phyloP scores from a whole-genome alignment of 768 basidiomycete species.

The Xanthoconium stramineum region DNA sequence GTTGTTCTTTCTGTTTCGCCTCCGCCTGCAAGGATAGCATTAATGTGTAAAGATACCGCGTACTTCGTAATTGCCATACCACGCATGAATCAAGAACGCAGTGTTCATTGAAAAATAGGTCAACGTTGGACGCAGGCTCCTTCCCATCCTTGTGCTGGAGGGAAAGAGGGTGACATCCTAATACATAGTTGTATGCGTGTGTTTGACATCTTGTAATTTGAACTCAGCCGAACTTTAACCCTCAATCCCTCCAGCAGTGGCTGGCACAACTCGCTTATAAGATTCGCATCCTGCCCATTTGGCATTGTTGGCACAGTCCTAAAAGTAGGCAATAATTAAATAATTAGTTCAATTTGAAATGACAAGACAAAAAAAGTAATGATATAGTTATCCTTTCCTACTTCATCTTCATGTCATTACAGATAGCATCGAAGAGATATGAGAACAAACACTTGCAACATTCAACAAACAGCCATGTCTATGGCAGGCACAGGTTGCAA shows the following conservation, averaged over 20 bases:
- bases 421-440: no score
- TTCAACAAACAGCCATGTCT: no score
- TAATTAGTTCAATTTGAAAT: neutral
- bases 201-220: neutral
- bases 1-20: slow-evolving; percentile 6
- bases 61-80: slow-evolving; percentile 17
- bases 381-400: no score
- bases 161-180: neutral
- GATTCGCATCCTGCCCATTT: no score
- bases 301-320: neutral
- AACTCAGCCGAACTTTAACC: neutral
- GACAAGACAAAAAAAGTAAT: no score
- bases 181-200: neutral
- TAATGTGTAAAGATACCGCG: slow-evolving; percentile 19
- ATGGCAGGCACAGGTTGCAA: no score
- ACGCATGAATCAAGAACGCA: slow-evolving; percentile 7
- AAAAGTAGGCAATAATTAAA: neutral
- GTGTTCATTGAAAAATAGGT: neutral
- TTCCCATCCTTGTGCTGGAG: neutral
- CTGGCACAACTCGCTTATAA: neutral
- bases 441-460: no score
- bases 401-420: no score
- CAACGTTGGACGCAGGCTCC: neutral
- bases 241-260: neutral
- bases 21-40: slow-evolving; percentile 4